Conservation (phyloP, 73 alveolate genomes). For the Paramecium caudatum region DNA sequence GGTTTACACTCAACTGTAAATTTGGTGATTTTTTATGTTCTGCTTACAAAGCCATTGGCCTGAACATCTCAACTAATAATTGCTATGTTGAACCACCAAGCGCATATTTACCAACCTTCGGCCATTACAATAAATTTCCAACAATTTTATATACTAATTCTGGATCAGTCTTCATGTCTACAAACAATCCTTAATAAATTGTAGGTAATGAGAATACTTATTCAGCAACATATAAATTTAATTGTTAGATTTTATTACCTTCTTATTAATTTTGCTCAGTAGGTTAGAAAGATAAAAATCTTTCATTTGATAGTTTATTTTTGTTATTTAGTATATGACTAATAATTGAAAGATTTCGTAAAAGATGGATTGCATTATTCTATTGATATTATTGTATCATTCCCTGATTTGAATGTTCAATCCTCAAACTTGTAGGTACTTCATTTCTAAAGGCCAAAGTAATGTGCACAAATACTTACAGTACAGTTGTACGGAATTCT, state of each 20-base stretch:
- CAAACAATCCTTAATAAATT: conserved; percentile 41
- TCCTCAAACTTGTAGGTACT: conserved; percentile 60
- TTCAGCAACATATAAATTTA: conserved; percentile 33
- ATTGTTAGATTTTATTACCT: neutral
- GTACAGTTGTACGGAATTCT: conserved; percentile 27
- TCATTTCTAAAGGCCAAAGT: conserved; percentile 42
- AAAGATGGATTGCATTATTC: conserved; percentile 61
- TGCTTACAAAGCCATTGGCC: conserved; percentile 69
- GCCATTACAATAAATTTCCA: conserved; percentile 47
- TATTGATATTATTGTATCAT: conserved; percentile 51
- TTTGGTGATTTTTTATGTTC: conserved; percentile 48
- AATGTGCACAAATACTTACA: neutral
- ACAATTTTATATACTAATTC: conserved; percentile 41
- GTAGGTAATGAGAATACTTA: conserved; percentile 15
- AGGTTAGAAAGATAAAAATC: conserved; percentile 61
- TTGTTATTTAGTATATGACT: conserved; percentile 41
- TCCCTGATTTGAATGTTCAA: conserved; percentile 59
- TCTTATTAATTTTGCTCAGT: conserved; percentile 54
- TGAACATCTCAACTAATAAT: conserved; percentile 49
- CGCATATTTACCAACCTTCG: conserved; percentile 51
- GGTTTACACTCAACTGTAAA: neutral
- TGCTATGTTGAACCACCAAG: conserved; percentile 47
- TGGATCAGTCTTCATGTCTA: conserved; percentile 20
- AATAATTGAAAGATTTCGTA: conserved; percentile 61
- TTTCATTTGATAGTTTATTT: conserved; percentile 54